Evolutionary conservation across 805 yeast genomes (phyloP), one percentile per base, ranked within the genome.

Genomic region (Ogataea trehaloabstinens): DNA sequence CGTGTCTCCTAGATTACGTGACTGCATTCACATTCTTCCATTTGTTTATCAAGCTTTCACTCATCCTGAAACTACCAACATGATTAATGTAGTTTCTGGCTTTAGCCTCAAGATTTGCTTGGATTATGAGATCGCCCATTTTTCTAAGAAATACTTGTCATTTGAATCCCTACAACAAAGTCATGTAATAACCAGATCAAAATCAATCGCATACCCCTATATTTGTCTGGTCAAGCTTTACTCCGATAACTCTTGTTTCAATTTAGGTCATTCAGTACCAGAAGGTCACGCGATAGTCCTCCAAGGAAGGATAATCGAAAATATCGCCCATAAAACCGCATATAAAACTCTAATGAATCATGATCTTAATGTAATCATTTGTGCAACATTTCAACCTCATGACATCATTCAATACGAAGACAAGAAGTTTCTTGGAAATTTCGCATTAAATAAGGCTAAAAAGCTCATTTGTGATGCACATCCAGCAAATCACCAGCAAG

Each of bases 41-140:
- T 78, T 78, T 49, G 66, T 71, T 2, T 61, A 68, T 49, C 65
- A 62, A 15, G 82, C 82, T 10, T 74, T 80, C 78, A 68, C 68
- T 4, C 71, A 73, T 47, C 74, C 76, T 7, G 64, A 67, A 48
- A 73, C 80, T 2, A 50, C 66, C 42, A 71, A 68, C 28, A 65
- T 74, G 28, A 55, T 78, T 18, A 66, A 70, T 41, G 59, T 52
- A 4, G 73, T 76, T 66, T 74, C 82, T 1, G 80, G 80, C 0
- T 73, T 71, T 21, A 76, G 72, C 7, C 57, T 75, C 37, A 70
- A 67, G 27, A 53, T 69, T 1, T 61, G 74, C 22, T 55, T 66
- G 58, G 80, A 76, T 40, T 76, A 70, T 49, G 83, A 78, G 53
- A 63, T 76, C 28, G 80, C 74, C 3, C 78, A 73, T 44, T 54